Evolutionary conservation across 2,329 filamentous ascomycete species (phyloP), one percentile per base, ranked within the genome.

Genomic region (Lachnellula suecica): DNA sequence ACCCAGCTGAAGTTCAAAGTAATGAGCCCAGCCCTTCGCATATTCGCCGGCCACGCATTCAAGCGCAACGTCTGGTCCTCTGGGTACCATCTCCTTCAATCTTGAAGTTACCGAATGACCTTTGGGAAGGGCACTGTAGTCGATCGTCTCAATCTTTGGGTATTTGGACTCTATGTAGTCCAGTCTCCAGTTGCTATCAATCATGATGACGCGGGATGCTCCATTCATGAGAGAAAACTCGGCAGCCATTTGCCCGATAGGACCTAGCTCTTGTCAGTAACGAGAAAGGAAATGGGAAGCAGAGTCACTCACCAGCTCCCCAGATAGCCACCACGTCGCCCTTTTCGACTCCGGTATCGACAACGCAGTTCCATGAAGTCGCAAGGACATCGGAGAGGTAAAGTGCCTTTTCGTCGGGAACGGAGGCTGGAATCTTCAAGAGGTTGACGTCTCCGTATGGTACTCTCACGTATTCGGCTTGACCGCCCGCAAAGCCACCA

Each of bases 391-490:
- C 91, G 1, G 87, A 91, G 1, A 96, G 78, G 69, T 83, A 96
- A 1, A 96, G 76, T 0, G 76, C 57, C 47, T 93, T 91, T 74
- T 96, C 91, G 64, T 96, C 91, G 0, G 90, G 88, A 0, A 96
- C 86, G 59, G 81, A 79, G 49, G 88, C 84, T 1, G 91, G 91
- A 5, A 96, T 82, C 62, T 86, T 83, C 11, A 96, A 77, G 20
- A 96, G 75, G 65, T 96, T 96, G 54, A 90, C 84, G 61, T 94
- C 88, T 24, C 84, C 91, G 25, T 85, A 81, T 0, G 91, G 90
- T 7, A 95, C 89, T 7, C 91, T 82, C 0, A 92, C 86, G 63
- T 91, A 96, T 71, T 96, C 91, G 4, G 90, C 88, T 70, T 96
- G 91, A 0, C 91, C 91, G 44, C 91, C 90, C 1, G 90, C 89